Evolutionary conservation across 2,329 filamentous ascomycete species (phyloP).

Genomic region (Fusarium fujikuroi): DNA sequence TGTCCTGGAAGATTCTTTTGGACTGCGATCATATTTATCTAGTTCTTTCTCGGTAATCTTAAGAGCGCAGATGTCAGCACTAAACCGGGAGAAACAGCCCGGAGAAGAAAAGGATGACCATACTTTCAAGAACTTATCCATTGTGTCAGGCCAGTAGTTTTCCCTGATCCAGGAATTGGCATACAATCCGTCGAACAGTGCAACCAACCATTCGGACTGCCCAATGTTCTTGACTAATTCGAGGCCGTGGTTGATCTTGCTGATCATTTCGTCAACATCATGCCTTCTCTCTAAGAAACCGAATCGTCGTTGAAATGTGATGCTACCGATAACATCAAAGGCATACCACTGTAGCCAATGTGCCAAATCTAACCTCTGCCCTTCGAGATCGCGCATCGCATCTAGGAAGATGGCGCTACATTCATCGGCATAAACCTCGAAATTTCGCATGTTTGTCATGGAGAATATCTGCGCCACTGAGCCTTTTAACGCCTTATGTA

Average conservation of each 20-base stretch:
- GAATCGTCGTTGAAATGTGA: neutral
- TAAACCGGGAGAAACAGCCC: fast-evolving
- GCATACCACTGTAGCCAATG: neutral
- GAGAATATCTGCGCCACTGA: neutral
- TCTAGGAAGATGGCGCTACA: neutral
- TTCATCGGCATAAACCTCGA: neutral
- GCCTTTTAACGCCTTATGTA: neutral
- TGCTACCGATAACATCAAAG: neutral
- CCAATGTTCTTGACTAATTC: neutral
- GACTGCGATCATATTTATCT: neutral
- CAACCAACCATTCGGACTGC: neutral
- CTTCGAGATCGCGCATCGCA: neutral
- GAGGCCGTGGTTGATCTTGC: neutral
- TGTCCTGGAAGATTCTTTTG: neutral
- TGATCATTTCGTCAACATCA: neutral
- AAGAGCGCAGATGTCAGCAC: fast-evolving
- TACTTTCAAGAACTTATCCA: neutral
- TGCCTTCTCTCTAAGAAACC: neutral
- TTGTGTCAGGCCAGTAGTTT: neutral
- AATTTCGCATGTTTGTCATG: neutral
- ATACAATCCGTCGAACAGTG: neutral
- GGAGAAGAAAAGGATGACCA: neutral
- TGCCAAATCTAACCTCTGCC: neutral
- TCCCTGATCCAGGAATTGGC: neutral
- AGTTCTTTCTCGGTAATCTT: neutral